phyloP scores from a whole-genome alignment of 164 flowering plant species.

The Magnolia officinalis region DNA sequence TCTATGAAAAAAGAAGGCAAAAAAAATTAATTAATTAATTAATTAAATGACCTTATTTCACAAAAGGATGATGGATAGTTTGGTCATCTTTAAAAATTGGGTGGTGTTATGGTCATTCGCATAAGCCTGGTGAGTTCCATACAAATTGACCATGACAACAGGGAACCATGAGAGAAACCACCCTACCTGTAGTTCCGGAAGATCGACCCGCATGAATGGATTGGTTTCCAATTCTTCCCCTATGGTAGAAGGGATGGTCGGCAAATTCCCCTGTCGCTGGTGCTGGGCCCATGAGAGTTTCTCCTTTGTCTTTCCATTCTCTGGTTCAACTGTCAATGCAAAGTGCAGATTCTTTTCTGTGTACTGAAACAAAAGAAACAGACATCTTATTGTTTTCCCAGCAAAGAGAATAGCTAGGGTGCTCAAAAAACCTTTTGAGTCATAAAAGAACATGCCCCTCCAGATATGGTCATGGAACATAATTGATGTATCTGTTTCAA shows the following conservation, averaged over 20 bases:
- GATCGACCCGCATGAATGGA: constrained; percentile 84
- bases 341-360: constrained; percentile 93
- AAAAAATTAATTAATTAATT: no score
- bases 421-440: no score
- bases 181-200: constrained; percentile 75
- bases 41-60: no score
- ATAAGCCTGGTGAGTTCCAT: no score
- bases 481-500: no score
- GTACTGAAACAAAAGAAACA: constrained; percentile 48
- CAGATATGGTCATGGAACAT: no score
- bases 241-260: constrained; percentile 87
- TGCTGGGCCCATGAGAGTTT: constrained; percentile 79
- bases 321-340: constrained; percentile 81
- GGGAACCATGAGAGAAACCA: not conserved
- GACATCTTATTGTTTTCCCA: not conserved
- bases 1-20: no score
- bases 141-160: no score
- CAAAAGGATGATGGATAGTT: no score
- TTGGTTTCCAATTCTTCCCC: constrained; percentile 83
- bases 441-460: no score
- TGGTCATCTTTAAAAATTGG: no score
- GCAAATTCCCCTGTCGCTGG: constrained; percentile 57
- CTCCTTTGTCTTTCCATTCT: constrained; percentile 55
- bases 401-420: not conserved
- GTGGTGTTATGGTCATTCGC: no score